Conservation (phyloP, 192 early-diverging fungal species). For the Coemansia sp. region DNA sequence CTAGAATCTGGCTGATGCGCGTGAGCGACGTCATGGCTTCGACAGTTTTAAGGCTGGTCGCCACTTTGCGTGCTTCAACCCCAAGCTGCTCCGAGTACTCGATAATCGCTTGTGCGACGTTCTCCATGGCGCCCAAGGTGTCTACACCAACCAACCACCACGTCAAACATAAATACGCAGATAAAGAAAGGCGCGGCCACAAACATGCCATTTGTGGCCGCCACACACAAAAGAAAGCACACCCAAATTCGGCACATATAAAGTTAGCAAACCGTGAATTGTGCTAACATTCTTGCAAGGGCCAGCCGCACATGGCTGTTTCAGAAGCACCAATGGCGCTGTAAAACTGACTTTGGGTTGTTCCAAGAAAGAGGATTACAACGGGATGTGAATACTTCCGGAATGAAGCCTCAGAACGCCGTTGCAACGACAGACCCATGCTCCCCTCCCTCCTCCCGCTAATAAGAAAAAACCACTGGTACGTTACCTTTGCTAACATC, state of each 20-base stretch:
- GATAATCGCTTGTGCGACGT: conserved; percentile 25
- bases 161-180: background rate
- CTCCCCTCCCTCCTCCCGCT: background rate
- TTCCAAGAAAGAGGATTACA: background rate
- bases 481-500: conserved; percentile 45
- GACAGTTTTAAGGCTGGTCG: conserved; percentile 30
- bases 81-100: conserved; percentile 44
- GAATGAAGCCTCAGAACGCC: background rate
- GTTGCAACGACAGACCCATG: background rate
- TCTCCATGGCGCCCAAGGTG: conserved; percentile 30
- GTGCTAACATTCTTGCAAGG: no score
- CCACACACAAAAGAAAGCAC: no score
- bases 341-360: background rate
- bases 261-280: no score
- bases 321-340: background rate
- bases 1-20: conserved; percentile 38
- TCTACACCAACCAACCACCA: conserved; percentile 22
- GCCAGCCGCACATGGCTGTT: background rate
- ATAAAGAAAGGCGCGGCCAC: background rate
- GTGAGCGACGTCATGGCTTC: conserved; percentile 25
- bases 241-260: no score
- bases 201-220: background rate
- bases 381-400: background rate
- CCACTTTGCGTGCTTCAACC: conserved; percentile 35
- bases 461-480: background rate